Base-by-base conservation (phyloP, 352 stramenopile species). In the Phytopythium ostracodes region DNA sequence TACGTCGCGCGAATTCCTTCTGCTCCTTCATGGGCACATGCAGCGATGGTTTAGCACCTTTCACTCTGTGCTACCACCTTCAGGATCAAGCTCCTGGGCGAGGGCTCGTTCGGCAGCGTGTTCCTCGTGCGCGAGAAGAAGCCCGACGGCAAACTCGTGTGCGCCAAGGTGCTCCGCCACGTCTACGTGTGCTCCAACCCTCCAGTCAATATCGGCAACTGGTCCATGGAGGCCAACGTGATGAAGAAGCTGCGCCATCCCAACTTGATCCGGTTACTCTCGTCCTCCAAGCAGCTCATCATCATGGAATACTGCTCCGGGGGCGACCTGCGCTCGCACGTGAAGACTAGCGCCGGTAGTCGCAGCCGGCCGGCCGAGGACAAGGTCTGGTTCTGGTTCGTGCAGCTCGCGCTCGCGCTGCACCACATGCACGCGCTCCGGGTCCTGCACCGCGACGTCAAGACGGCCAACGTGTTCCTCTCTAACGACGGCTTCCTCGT, bases 271-370 rank as follows among this genome's bases (percentile, higher is more conserved):
- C 79, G 81, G n/a, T 93, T 97, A 64, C 67, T 92, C 15, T 71
- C 91, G 31, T 69, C 76, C 6, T 64, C 66, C 4, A 66, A 75
- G 33, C 59, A 65, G 87, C 91, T 79, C 57, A 97, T 98, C 47
- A 81, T 96, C 50, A 98, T 98, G 93, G 86, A 95, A 50, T 98
- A 96, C 63, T 98, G 88, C 64, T 89, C 97, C 22, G 90, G 91
- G 12, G 73, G 77, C 31, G 79, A 91, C 51, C 49, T 89, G n/a
- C 64, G 64, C 17, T 63, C 62, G 4, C 79, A 82, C 54, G 43
- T 91, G 8, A 59, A 47, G 15, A 43, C 18, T n/a, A n/a, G n/a
- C 40, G 49, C 40, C 4, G 20, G 40, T 20, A 52, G 35, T 9
- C 31, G 57, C 14, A n/a, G 24, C 8, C 35, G 42, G 6, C 54